phyloP scores from a whole-genome alignment of 1,284 basidiomycete species.

The Farysia itapuensis region DNA sequence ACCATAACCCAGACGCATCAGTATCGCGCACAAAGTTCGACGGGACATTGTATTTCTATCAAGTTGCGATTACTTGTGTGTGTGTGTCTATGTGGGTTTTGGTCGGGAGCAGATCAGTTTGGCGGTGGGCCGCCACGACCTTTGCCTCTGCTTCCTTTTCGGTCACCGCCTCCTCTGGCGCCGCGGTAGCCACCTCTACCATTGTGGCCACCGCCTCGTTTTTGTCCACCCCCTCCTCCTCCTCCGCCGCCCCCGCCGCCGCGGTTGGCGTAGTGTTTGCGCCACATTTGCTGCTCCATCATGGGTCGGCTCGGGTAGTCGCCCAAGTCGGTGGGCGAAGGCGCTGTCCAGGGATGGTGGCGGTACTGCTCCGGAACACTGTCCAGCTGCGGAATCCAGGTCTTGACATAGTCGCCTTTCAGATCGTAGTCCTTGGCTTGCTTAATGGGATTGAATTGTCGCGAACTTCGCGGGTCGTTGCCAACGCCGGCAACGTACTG shows the following conservation, averaged over 20 bases:
- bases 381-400: conserved; percentile 37
- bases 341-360: conserved; percentile 45
- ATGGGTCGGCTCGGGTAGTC: conserved; percentile 40
- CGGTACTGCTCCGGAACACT: conserved; percentile 4
- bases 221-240: conserved; percentile 7
- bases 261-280: conserved; percentile 30
- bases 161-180: conserved; percentile 6
- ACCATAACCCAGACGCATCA: too few species aligned
- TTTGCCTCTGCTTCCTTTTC: conserved; percentile 1
- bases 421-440: conserved; percentile 50
- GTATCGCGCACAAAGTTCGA: too few species aligned
- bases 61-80: too few species aligned
- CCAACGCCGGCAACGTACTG: conserved; percentile 54
- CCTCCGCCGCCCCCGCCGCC: conserved; percentile 8
- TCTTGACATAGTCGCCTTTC: conserved; percentile 34
- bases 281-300: conserved; percentile 47
- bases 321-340: background rate
- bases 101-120: too few species aligned
- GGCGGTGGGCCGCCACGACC: conserved; percentile 1
- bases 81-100: too few species aligned
- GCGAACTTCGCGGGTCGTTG: conserved; percentile 45
- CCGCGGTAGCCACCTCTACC: conserved; percentile 57
- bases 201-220: conserved; percentile 1
- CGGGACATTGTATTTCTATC: too few species aligned
- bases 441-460: conserved; percentile 55